These are phyloP conservation scores for Penicillium steckii DNA, from an alignment of 495 filamentous ascomycete genomes.

Conservation along the genomic window DNA sequence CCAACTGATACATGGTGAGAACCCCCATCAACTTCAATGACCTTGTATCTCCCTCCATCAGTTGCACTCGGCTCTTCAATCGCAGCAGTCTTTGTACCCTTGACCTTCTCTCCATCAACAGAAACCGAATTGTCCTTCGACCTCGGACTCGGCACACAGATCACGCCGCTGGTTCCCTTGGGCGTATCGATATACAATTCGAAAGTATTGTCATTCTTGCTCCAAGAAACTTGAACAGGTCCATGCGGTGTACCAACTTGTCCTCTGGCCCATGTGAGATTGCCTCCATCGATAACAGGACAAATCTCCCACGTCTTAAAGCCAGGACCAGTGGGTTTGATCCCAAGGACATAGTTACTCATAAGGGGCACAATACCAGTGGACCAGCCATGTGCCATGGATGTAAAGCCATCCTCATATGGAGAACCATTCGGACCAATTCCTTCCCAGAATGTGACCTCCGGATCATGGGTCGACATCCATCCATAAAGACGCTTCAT, in stretches of 20 bases:
- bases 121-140: background rate
- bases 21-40: conserved; percentile 1
- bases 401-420: conserved; percentile 38
- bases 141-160: conserved; percentile 1
- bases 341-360: conserved; percentile 40
- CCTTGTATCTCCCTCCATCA: background rate
- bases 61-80: conserved; percentile 1
- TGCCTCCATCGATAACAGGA: conserved; percentile 26
- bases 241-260: conserved; percentile 38
- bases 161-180: conserved; percentile 2
- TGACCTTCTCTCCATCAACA: conserved; percentile 1
- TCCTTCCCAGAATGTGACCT: conserved; percentile 43
- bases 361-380: conserved; percentile 38
- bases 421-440: conserved; percentile 34
- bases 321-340: conserved; percentile 36
- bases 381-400: conserved; percentile 40
- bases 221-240: conserved; percentile 34
- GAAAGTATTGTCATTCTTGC: conserved; percentile 11
- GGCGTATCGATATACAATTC: conserved; percentile 5
- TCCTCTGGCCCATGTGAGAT: conserved; percentile 39
- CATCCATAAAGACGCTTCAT: conserved; percentile 43
- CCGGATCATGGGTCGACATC: conserved; percentile 45
- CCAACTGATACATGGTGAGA: conserved; percentile 1
- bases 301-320: conserved; percentile 35
- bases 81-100: background rate